These are phyloP conservation scores for Taiozyma onychis DNA, from an alignment of 1,139 yeast genomes.

Conservation along the genomic window DNA sequence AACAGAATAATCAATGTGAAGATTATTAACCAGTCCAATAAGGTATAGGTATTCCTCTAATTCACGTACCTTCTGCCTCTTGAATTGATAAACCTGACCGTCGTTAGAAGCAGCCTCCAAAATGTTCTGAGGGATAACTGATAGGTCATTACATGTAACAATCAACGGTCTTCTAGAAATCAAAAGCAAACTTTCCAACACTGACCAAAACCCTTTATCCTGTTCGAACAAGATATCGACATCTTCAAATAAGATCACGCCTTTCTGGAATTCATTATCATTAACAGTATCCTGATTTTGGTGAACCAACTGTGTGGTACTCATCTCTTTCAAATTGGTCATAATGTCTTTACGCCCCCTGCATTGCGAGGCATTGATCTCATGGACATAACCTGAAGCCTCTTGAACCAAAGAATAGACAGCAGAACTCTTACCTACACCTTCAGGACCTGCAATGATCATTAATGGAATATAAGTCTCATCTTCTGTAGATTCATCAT, in stretches of 20 bases:
- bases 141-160: slow-evolving; percentile 59
- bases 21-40: slow-evolving; percentile 34
- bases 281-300: slow-evolving; percentile 24
- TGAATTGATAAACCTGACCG: slow-evolving; percentile 31
- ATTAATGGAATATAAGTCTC: slow-evolving; percentile 52
- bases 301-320: slow-evolving; percentile 81
- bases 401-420: slow-evolving; percentile 65
- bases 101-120: slow-evolving; percentile 41
- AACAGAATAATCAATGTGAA: slow-evolving; percentile 30
- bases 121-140: slow-evolving; percentile 49
- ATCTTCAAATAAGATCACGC: slow-evolving; percentile 77
- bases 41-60: slow-evolving; percentile 36
- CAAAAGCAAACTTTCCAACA: slow-evolving; percentile 56
- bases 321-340: slow-evolving; percentile 65
- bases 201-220: slow-evolving; percentile 69
- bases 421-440: slow-evolving; percentile 76
- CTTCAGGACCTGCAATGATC: slow-evolving; percentile 65
- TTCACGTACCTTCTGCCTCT: slow-evolving; percentile 22
- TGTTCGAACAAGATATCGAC: slow-evolving; percentile 71
- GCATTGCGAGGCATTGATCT: slow-evolving; percentile 67
- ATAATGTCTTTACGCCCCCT: slow-evolving; percentile 70
- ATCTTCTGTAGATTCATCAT: slow-evolving; percentile 25
- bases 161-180: slow-evolving; percentile 77
- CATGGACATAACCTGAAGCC: slow-evolving; percentile 70
- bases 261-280: slow-evolving; percentile 43